These are phyloP conservation scores for Aspergillus saccharolyticus DNA, from an alignment of 495 filamentous ascomycete species.

Conservation along the genomic window DNA sequence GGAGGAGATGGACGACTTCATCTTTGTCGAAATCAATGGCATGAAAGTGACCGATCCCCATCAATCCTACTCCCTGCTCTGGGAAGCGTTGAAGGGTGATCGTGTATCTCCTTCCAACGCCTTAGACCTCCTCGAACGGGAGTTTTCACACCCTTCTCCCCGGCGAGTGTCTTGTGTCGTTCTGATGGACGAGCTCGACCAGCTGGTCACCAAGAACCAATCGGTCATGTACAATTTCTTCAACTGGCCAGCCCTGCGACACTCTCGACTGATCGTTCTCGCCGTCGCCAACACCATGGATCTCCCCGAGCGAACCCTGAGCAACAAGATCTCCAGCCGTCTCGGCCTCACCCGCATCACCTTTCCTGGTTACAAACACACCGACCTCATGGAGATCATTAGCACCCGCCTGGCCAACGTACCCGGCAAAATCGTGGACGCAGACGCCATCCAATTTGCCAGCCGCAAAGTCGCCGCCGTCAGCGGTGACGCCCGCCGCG, in stretches of 20 bases:
- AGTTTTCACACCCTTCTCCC: slow-evolving; percentile 86
- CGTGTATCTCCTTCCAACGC: slow-evolving; percentile 90
- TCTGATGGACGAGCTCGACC: slow-evolving; percentile 98
- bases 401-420: slow-evolving; percentile 81
- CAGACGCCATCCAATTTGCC: slow-evolving; percentile 94
- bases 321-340: slow-evolving; percentile 95
- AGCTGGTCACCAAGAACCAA: slow-evolving; percentile 94
- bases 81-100: slow-evolving; percentile 93
- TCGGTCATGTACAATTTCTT: slow-evolving; percentile 99
- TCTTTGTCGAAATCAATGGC: slow-evolving; percentile 98
- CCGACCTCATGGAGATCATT: slow-evolving; percentile 97
- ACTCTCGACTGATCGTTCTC: slow-evolving; percentile 89
- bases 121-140: slow-evolving; percentile 80
- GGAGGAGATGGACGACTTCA: slow-evolving; percentile 97
- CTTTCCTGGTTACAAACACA: slow-evolving; percentile 95
- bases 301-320: slow-evolving; percentile 89
- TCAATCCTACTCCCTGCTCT: slow-evolving; percentile 90
- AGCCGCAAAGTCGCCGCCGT: slow-evolving; percentile 95
- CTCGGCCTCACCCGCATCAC: slow-evolving; percentile 88
- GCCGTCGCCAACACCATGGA: slow-evolving; percentile 99
- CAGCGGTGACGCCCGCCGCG: slow-evolving; percentile 86
- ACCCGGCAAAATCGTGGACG: slow-evolving; percentile 81
- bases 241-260: slow-evolving; percentile 94
- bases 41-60: slow-evolving; percentile 99
- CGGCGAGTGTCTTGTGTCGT: slow-evolving; percentile 93